Evolutionary conservation across 129 eudicot species (phyloP).

Genomic region (Oenanthe sinensis): DNA sequence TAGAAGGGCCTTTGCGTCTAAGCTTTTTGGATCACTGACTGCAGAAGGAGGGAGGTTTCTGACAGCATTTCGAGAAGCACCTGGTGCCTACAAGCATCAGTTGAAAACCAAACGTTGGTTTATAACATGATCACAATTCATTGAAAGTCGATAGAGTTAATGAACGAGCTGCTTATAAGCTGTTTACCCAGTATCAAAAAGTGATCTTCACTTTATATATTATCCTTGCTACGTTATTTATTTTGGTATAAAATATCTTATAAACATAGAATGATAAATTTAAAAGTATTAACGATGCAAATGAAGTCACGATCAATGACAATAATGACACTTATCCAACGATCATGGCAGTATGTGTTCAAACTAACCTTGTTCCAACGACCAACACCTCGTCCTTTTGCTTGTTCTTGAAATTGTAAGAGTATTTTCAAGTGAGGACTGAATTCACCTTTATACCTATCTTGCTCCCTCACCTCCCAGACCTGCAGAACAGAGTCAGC

Average conservation of each 20-base stretch:
- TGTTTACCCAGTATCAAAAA: too few species aligned
- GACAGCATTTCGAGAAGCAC: slow-evolving; percentile 68
- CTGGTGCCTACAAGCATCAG: slow-evolving; percentile 49
- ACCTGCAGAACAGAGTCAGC: slow-evolving; percentile 43
- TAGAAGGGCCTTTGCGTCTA: slow-evolving; percentile 62
- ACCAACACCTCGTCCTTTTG: slow-evolving; percentile 78
- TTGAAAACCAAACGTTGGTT: too few species aligned
- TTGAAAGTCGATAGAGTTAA: too few species aligned
- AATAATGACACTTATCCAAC: too few species aligned
- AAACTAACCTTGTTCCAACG: slow-evolving; percentile 81
- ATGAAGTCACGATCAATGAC: too few species aligned
- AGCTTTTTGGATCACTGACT: slow-evolving; percentile 62
- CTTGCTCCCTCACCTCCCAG: slow-evolving; percentile 42
- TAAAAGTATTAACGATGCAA: too few species aligned
- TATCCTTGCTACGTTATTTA: too few species aligned
- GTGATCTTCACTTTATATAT: too few species aligned
- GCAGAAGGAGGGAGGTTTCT: slow-evolving; percentile 94
- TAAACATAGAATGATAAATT: too few species aligned
- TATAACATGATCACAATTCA: neutral
- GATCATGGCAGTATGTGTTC: neutral
- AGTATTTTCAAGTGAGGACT: slow-evolving; percentile 52
- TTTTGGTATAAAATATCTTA: too few species aligned
- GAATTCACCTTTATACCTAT: slow-evolving; percentile 59
- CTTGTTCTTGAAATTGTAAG: slow-evolving; percentile 64
- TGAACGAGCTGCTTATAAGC: too few species aligned